A percentile compares a stretch with the other conserved stretches of the same genome.
Conservation (phyloP, 1,139 yeast genomes). For the Kurtzmaniella quercitrusa region DNA sequence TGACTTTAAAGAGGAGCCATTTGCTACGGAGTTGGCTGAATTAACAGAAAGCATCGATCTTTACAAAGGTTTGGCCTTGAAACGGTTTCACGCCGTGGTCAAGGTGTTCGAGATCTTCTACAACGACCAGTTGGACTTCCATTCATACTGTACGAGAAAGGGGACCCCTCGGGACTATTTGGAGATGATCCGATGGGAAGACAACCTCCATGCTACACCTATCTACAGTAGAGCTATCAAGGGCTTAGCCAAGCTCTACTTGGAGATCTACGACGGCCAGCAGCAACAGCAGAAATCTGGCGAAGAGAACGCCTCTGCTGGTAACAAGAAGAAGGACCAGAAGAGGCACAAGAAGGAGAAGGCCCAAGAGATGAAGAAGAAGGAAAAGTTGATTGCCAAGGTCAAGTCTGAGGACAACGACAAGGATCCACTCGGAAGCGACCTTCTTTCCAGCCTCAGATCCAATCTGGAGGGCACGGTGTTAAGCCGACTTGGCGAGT, state of each 20-base stretch:
- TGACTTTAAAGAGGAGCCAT: conserved; percentile 13
- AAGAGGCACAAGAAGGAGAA: conserved; percentile 32
- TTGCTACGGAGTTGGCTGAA: conserved; percentile 6
- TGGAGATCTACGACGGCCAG: conserved; percentile 37
- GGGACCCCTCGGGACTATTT: conserved; percentile 87
- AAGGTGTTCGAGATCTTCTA: conserved; percentile 67
- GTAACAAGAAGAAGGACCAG: conserved; percentile 20
- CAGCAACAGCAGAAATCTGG: conserved; percentile 7
- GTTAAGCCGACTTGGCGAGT: conserved; percentile 25
- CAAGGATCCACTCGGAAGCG: conserved; percentile 47
- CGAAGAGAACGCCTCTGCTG: conserved; percentile 14
- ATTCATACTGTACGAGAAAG: conserved; percentile 82
- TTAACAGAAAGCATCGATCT: conserved; percentile 31
- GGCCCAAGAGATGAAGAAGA: conserved; percentile 34
- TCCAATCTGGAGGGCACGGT: conserved; percentile 21
- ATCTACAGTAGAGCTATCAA: conserved; percentile 64
- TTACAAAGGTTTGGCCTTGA: conserved; percentile 69
- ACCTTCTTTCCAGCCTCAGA: conserved; percentile 25
- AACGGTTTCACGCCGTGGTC: conserved; percentile 67
- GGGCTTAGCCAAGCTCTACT: conserved; percentile 61
- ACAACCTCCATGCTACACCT: conserved; percentile 63
- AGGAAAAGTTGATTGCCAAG: conserved; percentile 32
- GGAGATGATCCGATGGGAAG: conserved; percentile 78
- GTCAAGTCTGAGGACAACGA: conserved; percentile 45
- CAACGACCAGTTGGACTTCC: conserved; percentile 92